phyloP scores from a whole-genome alignment of 2,329 filamentous ascomycete species.

The Tolypocladium album region DNA sequence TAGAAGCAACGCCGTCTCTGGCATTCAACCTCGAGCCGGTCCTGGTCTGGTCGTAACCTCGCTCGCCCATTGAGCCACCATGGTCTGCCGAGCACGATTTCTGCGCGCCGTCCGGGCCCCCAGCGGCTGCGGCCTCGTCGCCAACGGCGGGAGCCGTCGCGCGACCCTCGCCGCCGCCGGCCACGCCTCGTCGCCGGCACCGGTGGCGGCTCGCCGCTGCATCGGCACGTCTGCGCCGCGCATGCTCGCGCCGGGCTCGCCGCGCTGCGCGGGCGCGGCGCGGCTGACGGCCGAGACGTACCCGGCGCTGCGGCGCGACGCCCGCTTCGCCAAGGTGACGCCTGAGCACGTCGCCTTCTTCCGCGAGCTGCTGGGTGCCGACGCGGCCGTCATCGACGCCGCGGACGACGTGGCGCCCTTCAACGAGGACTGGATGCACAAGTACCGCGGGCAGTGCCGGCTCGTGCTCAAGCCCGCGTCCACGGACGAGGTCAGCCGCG shows the following conservation, averaged over 20 bases:
- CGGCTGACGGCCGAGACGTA: conserved; percentile 82
- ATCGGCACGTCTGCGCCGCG: conserved; percentile 18
- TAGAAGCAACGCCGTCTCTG: neutral
- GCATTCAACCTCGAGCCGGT: neutral
- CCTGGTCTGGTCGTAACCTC: neutral
- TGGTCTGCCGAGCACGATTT: conserved; percentile 10
- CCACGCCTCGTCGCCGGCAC: neutral
- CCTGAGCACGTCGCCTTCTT: conserved; percentile 75
- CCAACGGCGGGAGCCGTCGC: neutral
- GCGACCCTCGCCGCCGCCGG: neutral
- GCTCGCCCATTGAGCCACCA: conserved; percentile 1
- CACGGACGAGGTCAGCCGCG: conserved; percentile 80
- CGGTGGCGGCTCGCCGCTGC: conserved; percentile 3
- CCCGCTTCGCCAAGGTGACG: conserved; percentile 63
- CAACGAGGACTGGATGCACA: conserved; percentile 98
- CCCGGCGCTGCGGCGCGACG: conserved; percentile 70
- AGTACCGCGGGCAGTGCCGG: conserved; percentile 84
- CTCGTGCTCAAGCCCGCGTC: conserved; percentile 78
- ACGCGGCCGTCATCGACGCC: conserved; percentile 67
- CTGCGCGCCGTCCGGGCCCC: conserved; percentile 7
- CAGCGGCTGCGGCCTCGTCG: neutral
- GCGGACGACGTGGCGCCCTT: conserved; percentile 79
- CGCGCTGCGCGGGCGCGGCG: conserved; percentile 9
- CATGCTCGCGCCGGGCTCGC: conserved; percentile 13
- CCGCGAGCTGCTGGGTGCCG: conserved; percentile 65